Conservation (phyloP, 495 filamentous ascomycete genomes). For the Oidiodendron maius region DNA sequence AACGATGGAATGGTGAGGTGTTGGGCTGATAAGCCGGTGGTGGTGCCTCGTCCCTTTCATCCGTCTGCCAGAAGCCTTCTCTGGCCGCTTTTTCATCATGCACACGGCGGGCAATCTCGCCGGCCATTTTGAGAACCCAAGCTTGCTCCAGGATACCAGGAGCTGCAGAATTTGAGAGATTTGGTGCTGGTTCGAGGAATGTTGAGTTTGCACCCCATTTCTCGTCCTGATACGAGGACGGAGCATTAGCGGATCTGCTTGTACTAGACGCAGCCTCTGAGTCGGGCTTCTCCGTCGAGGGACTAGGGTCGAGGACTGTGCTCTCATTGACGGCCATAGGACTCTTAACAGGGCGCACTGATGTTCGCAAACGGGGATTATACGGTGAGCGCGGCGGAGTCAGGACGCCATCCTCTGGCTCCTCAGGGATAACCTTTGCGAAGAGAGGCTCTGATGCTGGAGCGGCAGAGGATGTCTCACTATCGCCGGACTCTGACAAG, state of each 20-base stretch:
- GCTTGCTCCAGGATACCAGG: slow-evolving; percentile 69
- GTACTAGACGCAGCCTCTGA: slow-evolving; percentile 7
- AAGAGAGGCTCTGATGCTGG: slow-evolving; percentile 38
- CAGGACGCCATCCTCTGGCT: slow-evolving; percentile 49
- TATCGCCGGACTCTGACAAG: slow-evolving; percentile 37
- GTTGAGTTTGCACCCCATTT: slow-evolving; percentile 2
- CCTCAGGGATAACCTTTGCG: slow-evolving; percentile 29
- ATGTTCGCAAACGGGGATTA: slow-evolving; percentile 4
- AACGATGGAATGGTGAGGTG: slow-evolving; percentile 1
- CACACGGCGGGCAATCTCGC: slow-evolving; percentile 80
- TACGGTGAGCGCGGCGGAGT: slow-evolving; percentile 35
- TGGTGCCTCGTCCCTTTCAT: slow-evolving; percentile 47
- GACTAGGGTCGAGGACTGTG: slow-evolving; percentile 5
- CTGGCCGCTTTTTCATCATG: slow-evolving; percentile 57
- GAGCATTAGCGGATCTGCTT: not conserved
- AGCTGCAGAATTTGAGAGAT: not conserved
- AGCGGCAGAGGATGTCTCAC: slow-evolving; percentile 20
- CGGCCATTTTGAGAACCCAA: slow-evolving; percentile 86
- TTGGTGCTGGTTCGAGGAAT: slow-evolving; percentile 6
- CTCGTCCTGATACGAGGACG: not conserved
- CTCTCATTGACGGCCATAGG: slow-evolving; percentile 13
- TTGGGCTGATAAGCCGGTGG: slow-evolving; percentile 52
- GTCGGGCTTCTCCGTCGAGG: slow-evolving; percentile 3
- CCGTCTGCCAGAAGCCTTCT: slow-evolving; percentile 44
- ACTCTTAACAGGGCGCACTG: slow-evolving; percentile 3